phyloP scores from a whole-genome alignment of 2,329 filamentous ascomycete species.

The Dactylella cylindrospora region DNA sequence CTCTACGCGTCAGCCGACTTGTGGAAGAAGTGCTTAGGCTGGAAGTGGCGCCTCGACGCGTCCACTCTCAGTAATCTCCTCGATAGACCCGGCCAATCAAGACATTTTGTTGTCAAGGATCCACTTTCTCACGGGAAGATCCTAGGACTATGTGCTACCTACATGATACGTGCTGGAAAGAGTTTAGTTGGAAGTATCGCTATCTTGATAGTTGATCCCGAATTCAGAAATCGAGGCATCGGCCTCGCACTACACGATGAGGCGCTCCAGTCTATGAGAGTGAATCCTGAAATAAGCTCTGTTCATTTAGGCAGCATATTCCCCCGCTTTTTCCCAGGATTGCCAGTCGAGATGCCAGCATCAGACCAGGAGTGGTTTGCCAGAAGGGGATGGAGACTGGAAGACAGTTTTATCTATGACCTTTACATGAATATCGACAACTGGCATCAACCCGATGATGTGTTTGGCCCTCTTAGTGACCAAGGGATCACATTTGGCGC shows the following conservation, averaged over 20 bases:
- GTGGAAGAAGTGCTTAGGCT: constrained; percentile 49
- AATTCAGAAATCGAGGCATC: constrained; percentile 48
- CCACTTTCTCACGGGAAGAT: constrained; percentile 47
- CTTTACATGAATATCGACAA: constrained; percentile 48
- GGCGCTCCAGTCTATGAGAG: constrained; percentile 48
- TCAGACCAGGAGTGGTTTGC: constrained; percentile 49
- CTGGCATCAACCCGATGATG: constrained; percentile 43
- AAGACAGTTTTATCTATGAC: constrained; percentile 48
- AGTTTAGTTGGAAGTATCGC: constrained; percentile 49
- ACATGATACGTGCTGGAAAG: constrained; percentile 47
- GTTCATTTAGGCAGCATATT: constrained; percentile 50
- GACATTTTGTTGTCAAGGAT: constrained; percentile 49
- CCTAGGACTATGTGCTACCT: constrained; percentile 48
- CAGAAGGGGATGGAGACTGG: constrained; percentile 48
- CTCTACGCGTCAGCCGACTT: constrained; percentile 49
- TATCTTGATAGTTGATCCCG: constrained; percentile 48
- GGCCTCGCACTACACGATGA: constrained; percentile 49
- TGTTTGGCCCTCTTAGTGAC: constrained; percentile 45
- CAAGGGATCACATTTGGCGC: constrained; percentile 47
- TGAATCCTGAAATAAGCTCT: constrained; percentile 46
- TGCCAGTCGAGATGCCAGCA: constrained; percentile 47
- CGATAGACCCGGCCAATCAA: constrained; percentile 48
- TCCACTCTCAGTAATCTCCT: constrained; percentile 48
- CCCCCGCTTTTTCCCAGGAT: constrained; percentile 49
- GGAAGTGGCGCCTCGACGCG: constrained; percentile 49